phyloP scores from a whole-genome alignment of 208 protist species.

The Naegleria fowleri region DNA sequence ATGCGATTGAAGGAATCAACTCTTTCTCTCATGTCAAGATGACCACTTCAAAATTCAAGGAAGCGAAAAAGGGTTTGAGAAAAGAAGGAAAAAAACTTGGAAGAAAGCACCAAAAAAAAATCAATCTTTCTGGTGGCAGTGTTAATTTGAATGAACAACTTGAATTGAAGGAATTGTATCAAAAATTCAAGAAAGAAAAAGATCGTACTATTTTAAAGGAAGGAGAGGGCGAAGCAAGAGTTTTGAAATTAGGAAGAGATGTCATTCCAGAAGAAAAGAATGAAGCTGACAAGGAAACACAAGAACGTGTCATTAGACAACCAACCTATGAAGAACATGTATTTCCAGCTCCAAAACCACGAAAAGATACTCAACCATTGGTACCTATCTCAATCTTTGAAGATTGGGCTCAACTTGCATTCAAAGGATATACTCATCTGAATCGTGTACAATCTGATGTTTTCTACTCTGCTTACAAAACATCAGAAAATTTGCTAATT shows the following conservation, averaged over 20 bases:
- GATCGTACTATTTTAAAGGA: not conserved
- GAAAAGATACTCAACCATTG: not conserved
- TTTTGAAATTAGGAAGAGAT: not conserved
- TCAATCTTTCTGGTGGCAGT: not conserved
- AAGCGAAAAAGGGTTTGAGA: not conserved
- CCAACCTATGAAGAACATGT: not conserved
- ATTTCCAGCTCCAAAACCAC: not conserved
- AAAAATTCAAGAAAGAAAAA: not conserved
- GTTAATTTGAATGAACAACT: not conserved
- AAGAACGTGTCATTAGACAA: not conserved
- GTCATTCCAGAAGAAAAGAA: not conserved
- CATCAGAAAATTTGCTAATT: slow-evolving; percentile 96
- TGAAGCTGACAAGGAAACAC: not conserved
- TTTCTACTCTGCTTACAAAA: slow-evolving; percentile 90
- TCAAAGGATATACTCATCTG: slow-evolving; percentile 74
- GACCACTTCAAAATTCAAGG: not conserved
- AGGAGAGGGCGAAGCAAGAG: not conserved
- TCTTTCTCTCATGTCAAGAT: not conserved
- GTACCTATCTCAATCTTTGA: slow-evolving; percentile 48
- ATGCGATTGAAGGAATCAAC: not conserved
- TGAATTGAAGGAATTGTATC: not conserved
- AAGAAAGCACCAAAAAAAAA: not conserved
- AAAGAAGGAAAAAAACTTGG: not conserved
- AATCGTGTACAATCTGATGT: slow-evolving; percentile 91
- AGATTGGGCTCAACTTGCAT: slow-evolving; percentile 77